A percentile compares a stretch with the other conserved stretches of the same genome.
Evolutionary conservation across 805 yeast genomes (phyloP).

Genomic region (Lipomyces chichibuensis): DNA sequence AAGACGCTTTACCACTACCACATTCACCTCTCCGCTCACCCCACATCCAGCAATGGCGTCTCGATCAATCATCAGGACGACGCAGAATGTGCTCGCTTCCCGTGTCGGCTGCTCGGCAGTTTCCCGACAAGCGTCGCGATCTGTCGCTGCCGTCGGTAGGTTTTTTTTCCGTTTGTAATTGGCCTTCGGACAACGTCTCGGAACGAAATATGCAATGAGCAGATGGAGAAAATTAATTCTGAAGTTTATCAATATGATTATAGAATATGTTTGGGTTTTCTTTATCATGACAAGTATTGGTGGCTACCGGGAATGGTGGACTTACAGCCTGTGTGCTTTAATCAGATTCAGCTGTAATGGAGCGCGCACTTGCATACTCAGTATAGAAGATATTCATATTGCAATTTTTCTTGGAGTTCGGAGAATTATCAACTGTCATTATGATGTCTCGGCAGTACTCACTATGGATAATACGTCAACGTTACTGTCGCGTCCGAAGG

Average conservation of each 20-base stretch:
- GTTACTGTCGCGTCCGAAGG: not conserved
- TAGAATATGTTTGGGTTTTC: not conserved
- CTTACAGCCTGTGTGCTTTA: not conserved
- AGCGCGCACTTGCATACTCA: too few species aligned
- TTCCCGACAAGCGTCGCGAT: constrained; percentile 10
- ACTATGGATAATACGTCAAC: not conserved
- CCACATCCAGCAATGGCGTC: constrained; percentile 7
- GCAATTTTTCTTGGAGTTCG: too few species aligned
- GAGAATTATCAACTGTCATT: not conserved
- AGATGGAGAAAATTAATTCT: not conserved
- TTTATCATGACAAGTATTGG: not conserved
- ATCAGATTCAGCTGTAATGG: not conserved
- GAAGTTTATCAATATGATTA: not conserved
- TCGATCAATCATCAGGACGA: constrained; percentile 9
- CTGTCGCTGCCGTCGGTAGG: constrained; percentile 27
- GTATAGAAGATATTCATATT: not conserved
- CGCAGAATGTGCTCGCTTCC: constrained; percentile 4
- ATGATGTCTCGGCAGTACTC: not conserved
- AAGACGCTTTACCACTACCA: not conserved
- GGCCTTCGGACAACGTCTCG: not conserved
- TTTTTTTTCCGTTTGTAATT: not conserved
- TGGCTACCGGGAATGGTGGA: not conserved
- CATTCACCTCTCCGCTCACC: not conserved
- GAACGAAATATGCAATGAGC: not conserved
- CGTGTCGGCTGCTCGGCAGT: constrained; percentile 14